phyloP scores from a whole-genome alignment of 2,329 filamentous ascomycete species.

The Sporothrix luriei region DNA sequence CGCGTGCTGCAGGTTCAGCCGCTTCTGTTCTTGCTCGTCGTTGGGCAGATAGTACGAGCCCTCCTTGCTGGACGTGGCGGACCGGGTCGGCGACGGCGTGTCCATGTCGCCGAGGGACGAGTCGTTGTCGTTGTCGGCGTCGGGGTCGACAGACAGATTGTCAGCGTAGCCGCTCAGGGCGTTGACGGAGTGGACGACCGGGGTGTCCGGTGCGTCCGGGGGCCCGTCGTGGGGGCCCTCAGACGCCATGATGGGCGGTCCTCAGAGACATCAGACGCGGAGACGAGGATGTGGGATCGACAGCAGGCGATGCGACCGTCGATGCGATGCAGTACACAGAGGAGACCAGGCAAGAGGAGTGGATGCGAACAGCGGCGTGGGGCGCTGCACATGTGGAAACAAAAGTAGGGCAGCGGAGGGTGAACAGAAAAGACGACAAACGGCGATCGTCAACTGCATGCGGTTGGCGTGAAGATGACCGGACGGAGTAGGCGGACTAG shows the following conservation, averaged over 20 bases:
- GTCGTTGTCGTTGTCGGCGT: conserved; percentile 28
- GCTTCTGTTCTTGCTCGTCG: conserved; percentile 33
- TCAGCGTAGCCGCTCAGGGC: conserved; percentile 32
- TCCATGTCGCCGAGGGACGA: conserved; percentile 31
- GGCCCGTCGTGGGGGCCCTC: background rate
- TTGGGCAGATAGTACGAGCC: conserved; percentile 34
- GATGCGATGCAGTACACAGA: too few relatives aligned
- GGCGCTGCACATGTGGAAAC: background rate
- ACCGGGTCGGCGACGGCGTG: conserved; percentile 24
- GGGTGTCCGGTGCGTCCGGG: background rate
- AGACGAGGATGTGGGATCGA: background rate
- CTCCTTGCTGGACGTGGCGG: conserved; percentile 32
- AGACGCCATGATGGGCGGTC: background rate
- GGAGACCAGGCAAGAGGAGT: background rate
- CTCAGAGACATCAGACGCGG: too few relatives aligned
- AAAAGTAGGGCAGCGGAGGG: background rate
- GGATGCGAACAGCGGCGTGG: background rate
- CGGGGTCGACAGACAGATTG: conserved; percentile 22
- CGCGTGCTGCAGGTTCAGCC: conserved; percentile 32
- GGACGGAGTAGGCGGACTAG: background rate
- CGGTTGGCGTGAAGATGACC: background rate
- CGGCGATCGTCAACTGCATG: too few relatives aligned
- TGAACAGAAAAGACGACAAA: background rate
- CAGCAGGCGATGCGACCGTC: background rate
- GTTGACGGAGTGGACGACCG: conserved; percentile 1